Evolutionary conservation across 768 basidiomycete genomes (phyloP), one percentile per base, ranked within the genome.

Genomic region (Termitomyces sp.): DNA sequence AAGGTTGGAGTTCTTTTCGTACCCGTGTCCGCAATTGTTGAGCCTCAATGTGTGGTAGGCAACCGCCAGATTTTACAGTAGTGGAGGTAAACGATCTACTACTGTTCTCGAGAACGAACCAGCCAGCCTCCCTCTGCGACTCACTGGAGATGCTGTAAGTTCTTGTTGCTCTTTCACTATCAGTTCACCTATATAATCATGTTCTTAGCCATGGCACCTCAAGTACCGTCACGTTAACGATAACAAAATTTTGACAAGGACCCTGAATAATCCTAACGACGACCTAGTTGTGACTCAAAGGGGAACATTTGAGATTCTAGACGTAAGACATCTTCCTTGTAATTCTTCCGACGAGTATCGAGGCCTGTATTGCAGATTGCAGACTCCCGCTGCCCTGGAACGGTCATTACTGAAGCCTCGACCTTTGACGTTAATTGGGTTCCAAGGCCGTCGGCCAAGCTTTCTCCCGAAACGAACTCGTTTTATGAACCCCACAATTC

Each of bases 121-220:
- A 39, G 87, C 86, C 0, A 79, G 75, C 36, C 77, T 98, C 12
- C 94, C 94, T 39, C 72, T 98, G 42, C 82, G 94, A 27, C 73
- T 99, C 52, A 95, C 94, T 20, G 97, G 97, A 5, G 90, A 95
- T 69, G 88, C 86, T 48, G 95, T 96, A 71, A 60, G 86, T 74
- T 20, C 1, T 10, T 37, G n/a, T 44, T 34, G 46, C 53, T 22
- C 37, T 59, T 27, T 34, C 43, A 27, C 16, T 18, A n/a, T 18
- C 42, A 9, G 6, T 46, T 60, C 18, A 18, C n/a, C 46, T 50
- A 47, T 39, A 20, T 18, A 60, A 53, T 50, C 53, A 56, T 24
- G 55, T 43, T 42, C 54, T 24, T 63, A 98, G 94, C 94, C 96
- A 7, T 99, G 96, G 96, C 79, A 74, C 14, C 69, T 99, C 46